A percentile compares a stretch with the other conserved stretches of the same genome.
These are phyloP conservation scores for Fraxinus dipetala DNA, from an alignment of 305 asterid species.

Conservation along the genomic window DNA sequence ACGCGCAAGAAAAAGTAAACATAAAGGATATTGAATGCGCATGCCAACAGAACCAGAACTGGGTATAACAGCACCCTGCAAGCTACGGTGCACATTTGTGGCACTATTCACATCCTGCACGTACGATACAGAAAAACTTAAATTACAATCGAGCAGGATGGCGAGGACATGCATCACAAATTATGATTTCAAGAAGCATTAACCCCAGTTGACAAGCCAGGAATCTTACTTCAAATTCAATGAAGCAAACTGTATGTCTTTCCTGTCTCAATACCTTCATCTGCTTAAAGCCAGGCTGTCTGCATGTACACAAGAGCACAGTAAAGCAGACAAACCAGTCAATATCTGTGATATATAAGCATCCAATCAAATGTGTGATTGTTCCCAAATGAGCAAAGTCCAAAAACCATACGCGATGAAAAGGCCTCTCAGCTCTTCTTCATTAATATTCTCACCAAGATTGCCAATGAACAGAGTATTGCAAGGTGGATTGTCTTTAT, in stretches of 20 bases:
- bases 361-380: constrained; percentile 2
- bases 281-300: constrained; percentile 99
- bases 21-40: constrained; percentile 99
- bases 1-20: constrained; percentile 10
- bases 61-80: constrained; percentile 97
- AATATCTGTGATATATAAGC: neutral
- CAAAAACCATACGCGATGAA: constrained; percentile 56
- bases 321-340: neutral
- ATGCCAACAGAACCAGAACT: constrained; percentile 99
- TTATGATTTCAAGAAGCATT: neutral
- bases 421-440: constrained; percentile 92
- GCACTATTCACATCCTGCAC: constrained; percentile 93
- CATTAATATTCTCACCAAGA: constrained; percentile 92
- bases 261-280: constrained; percentile 96
- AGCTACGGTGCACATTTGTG: constrained; percentile 80
- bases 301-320: constrained; percentile 32
- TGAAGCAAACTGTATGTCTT: constrained; percentile 97
- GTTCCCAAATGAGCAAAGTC: constrained; percentile 6
- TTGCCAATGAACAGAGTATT: constrained; percentile 97
- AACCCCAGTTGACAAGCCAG: neutral
- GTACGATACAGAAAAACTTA: constrained; percentile 15
- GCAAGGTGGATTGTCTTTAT: constrained; percentile 97
- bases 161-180: constrained; percentile 5
- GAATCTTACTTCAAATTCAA: constrained; percentile 85
- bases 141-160: constrained; percentile 2